phyloP scores from a whole-genome alignment of 768 basidiomycete species.

The Leucocoprinus leucothites region DNA sequence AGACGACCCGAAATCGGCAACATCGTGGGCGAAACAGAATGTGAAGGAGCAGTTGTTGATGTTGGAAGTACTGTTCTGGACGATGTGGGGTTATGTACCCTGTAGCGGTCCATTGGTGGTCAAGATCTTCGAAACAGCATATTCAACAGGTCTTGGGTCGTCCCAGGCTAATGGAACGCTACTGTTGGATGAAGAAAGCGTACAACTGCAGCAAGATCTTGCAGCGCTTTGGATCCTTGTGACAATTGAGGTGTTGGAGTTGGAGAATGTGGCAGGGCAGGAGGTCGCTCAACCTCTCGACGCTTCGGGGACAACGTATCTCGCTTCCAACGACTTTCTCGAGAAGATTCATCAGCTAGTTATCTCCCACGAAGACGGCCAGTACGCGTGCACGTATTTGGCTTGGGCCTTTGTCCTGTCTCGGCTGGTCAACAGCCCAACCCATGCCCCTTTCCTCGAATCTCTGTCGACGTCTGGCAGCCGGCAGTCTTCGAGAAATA shows the following conservation, averaged over 20 bases:
- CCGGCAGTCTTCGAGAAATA: conserved; percentile 51
- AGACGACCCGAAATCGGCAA: conserved; percentile 55
- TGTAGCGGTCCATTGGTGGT: conserved; percentile 64
- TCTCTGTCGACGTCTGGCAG: conserved; percentile 39
- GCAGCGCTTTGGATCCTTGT: conserved; percentile 78
- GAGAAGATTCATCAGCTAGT: conserved; percentile 68
- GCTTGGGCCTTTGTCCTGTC: conserved; percentile 86
- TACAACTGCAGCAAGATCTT: conserved; percentile 61
- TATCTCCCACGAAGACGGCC: conserved; percentile 52
- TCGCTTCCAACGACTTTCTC: conserved; percentile 59
- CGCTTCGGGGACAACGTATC: conserved; percentile 52
- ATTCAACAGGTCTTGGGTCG: conserved; percentile 61
- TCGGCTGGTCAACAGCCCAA: conserved; percentile 43
- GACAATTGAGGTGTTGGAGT: conserved; percentile 74
- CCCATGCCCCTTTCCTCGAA: conserved; percentile 50
- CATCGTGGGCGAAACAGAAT: conserved; percentile 74
- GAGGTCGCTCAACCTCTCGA: conserved; percentile 49
- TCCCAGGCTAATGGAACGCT: conserved; percentile 60
- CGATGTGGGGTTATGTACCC: conserved; percentile 74
- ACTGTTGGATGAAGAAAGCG: conserved; percentile 73
- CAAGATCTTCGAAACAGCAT: conserved; percentile 62
- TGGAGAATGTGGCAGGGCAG: conserved; percentile 64
- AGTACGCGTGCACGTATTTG: conserved; percentile 69
- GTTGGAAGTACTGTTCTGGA: conserved; percentile 86
- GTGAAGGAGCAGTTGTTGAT: conserved; percentile 74